These are phyloP conservation scores for Aureobasidium mangrovei DNA, from an alignment of 2,329 filamentous ascomycete genomes.

Conservation along the genomic window DNA sequence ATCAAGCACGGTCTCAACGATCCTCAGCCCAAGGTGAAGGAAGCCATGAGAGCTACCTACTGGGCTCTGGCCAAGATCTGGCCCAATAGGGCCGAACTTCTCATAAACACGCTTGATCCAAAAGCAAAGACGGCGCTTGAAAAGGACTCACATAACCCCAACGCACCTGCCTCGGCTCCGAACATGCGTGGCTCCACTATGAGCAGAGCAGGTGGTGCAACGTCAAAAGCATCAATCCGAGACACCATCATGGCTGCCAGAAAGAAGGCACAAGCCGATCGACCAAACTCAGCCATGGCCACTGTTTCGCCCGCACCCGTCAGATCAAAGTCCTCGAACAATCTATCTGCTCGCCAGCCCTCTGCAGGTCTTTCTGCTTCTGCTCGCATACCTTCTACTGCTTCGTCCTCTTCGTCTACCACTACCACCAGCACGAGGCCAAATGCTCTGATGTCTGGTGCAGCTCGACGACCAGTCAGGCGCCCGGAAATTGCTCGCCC, in stretches of 20 bases:
- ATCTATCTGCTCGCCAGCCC: slow-evolving; percentile 12
- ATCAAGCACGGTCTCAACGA: slow-evolving; percentile 84
- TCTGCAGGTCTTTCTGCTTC: slow-evolving; percentile 4
- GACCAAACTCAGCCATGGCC: slow-evolving; percentile 51
- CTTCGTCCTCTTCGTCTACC: slow-evolving; percentile 24
- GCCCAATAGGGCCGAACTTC: slow-evolving; percentile 70
- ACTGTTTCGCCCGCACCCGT: slow-evolving; percentile 39
- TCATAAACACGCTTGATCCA: slow-evolving; percentile 68
- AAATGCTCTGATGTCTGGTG: slow-evolving; percentile 48
- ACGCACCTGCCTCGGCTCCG: slow-evolving; percentile 45
- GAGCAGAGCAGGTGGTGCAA: slow-evolving; percentile 32
- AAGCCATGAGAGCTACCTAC: slow-evolving; percentile 75
- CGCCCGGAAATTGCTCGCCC: slow-evolving; percentile 40
- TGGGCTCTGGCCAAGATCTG: slow-evolving; percentile 76
- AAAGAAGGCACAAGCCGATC: slow-evolving; percentile 58
- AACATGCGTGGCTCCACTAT: slow-evolving; percentile 25
- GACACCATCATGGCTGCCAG: slow-evolving; percentile 66
- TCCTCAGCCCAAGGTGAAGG: slow-evolving; percentile 80
- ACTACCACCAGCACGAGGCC: slow-evolving; percentile 24
- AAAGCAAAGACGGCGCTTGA: slow-evolving; percentile 74
- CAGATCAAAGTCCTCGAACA: slow-evolving; percentile 21
- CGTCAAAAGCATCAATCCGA: slow-evolving; percentile 54
- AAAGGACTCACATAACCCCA: slow-evolving; percentile 76
- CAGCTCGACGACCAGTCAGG: slow-evolving; percentile 43
- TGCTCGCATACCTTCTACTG: slow-evolving; percentile 21